phyloP scores from a whole-genome alignment of 2,329 filamentous ascomycete species.

The Colletotrichum higginsianum region DNA sequence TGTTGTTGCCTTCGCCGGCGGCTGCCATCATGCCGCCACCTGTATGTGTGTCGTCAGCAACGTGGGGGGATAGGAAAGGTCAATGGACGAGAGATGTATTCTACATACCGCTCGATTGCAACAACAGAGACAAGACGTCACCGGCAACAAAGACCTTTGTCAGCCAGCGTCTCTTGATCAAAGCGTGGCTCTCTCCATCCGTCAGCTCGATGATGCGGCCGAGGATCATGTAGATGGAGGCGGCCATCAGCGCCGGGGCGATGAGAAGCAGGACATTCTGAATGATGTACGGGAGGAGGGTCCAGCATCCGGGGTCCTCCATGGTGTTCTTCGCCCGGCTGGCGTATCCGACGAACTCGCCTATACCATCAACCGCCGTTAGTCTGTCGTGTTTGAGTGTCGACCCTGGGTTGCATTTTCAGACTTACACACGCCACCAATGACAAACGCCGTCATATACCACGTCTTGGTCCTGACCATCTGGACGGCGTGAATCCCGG shows the following conservation, averaged over 20 bases:
- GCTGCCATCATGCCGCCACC: slow-evolving; percentile 39
- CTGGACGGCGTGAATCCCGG: slow-evolving; percentile 33
- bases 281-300: slow-evolving; percentile 57
- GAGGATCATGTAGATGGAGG: slow-evolving; percentile 64
- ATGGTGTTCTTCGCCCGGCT: slow-evolving; percentile 25
- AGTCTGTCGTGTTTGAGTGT: background rate
- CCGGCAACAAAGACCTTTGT: slow-evolving; percentile 67
- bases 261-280: slow-evolving; percentile 56
- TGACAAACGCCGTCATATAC: slow-evolving; percentile 40
- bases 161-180: slow-evolving; percentile 60
- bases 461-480: slow-evolving; percentile 36
- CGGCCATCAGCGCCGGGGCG: slow-evolving; percentile 60
- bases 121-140: slow-evolving; percentile 63
- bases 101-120: slow-evolving; percentile 48
- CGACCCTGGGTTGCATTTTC: background rate
- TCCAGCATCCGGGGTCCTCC: slow-evolving; percentile 53
- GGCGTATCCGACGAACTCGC: slow-evolving; percentile 37
- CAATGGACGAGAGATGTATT: background rate
- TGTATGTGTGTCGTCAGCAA: background rate
- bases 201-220: slow-evolving; percentile 57
- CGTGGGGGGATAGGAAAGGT: background rate
- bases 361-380: slow-evolving; percentile 6
- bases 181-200: slow-evolving; percentile 56
- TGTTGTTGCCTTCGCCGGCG: slow-evolving; percentile 22
- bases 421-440: slow-evolving; percentile 38